These are phyloP conservation scores for Mediolabrus comicus DNA, from an alignment of 108 stramenopile species.

Conservation along the genomic window DNA sequence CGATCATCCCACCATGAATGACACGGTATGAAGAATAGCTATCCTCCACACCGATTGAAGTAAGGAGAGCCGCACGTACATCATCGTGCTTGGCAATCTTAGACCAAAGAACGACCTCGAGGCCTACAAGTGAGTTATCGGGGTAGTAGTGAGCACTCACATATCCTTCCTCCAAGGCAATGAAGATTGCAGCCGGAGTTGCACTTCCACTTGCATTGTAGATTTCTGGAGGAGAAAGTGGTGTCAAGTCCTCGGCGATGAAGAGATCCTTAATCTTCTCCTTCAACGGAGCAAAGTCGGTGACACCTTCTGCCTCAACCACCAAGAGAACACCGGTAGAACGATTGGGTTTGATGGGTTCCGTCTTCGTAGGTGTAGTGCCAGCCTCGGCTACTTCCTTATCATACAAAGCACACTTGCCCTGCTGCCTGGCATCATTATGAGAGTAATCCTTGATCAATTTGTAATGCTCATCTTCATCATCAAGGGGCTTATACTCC, in stretches of 20 bases:
- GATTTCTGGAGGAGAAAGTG: conserved; percentile 27
- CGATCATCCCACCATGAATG: conserved; percentile 83
- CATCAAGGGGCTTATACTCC: conserved; percentile 47
- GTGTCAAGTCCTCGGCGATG: conserved; percentile 21
- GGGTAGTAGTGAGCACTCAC: conserved; percentile 48
- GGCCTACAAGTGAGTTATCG: conserved; percentile 49
- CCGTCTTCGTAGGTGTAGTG: conserved; percentile 10
- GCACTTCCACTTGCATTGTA: conserved; percentile 24
- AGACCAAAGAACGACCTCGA: conserved; percentile 45
- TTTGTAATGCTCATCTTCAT: conserved; percentile 54
- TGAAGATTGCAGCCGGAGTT: conserved; percentile 33
- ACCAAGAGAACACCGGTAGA: conserved; percentile 70
- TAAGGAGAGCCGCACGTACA: conserved; percentile 32
- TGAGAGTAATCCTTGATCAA: conserved; percentile 66
- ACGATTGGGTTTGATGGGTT: conserved; percentile 46
- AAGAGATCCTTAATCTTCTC: conserved; percentile 19
- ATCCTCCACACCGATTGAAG: conserved; percentile 15
- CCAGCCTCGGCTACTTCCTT: conserved; percentile 29
- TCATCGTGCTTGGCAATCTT: conserved; percentile 51
- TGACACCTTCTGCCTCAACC: conserved; percentile 68
- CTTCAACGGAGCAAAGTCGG: conserved; percentile 21
- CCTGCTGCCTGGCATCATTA: conserved; percentile 49
- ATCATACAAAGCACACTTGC: conserved; percentile 39
- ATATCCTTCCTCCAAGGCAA: conserved; percentile 50
- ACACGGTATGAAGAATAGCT: conserved; percentile 56